Base-by-base conservation (phyloP, 2,329 filamentous ascomycete species). In the Fusarium pseudonygamai region DNA sequence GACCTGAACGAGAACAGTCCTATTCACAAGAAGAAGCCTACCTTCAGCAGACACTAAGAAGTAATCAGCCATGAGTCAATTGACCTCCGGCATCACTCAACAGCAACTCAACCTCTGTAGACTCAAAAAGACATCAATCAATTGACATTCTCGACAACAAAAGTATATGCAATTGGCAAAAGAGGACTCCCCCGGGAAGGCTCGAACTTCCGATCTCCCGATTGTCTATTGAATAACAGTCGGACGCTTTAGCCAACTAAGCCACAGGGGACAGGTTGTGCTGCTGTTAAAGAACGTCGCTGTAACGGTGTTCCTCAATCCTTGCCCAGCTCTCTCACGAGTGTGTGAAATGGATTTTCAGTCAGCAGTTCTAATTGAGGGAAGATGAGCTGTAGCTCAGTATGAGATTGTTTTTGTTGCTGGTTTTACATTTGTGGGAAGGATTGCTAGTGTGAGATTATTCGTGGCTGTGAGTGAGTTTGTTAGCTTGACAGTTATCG, bases 121-220 rank as follows among this genome's bases (percentile, higher is more conserved):
- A 6, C 32, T 11, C 9, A n/a, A 46, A 49, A 56, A 42, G 3
- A 16, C 4, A 39, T 12, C 6, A 15, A 28, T 52, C 18, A 24
- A 34, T 3, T 4, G 16, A 18, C 15, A 22, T 28, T 26, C 8
- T 22, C 15, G 4, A 16, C 4, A n/a, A 14, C 8, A 43, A 50
- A 32, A 57, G 32, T 14, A 30, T 1, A 24, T 3, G 3, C 1
- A 26, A 24, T 1, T 7, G 6, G 24, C 71, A 71, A 64, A 65
- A 73, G 42, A 18, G 16, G 36, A 67, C 71, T 78, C 76, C 76
- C 75, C 76, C 75, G 76, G 75, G 71, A 78, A 78, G 76, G 76
- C 69, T 78, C 76, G 76, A 78, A 78, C 76, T 78, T 76, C 72
- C 74, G 76, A 78, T 77, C 76, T 78, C 75, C 73, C 75, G 76